Conservation (phyloP, 208 protist species). For the Angomonas ambiguus region DNA sequence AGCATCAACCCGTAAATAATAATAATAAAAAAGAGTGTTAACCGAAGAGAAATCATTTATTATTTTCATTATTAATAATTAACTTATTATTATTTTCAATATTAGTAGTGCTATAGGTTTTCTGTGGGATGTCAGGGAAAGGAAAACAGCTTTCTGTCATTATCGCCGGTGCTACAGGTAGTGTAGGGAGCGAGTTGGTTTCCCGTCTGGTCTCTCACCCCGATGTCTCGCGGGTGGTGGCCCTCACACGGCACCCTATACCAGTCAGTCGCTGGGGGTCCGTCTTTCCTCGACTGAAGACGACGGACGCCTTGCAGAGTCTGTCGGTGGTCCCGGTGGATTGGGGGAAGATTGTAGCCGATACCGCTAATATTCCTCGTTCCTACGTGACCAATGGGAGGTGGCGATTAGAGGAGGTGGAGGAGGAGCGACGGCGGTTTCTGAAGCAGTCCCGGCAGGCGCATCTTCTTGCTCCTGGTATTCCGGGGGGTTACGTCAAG, state of each 20-base stretch:
- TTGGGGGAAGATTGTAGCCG: slow-evolving; percentile 49
- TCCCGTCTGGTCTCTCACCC: slow-evolving; percentile 58
- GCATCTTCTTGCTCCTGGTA: slow-evolving; percentile 3
- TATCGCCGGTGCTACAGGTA: slow-evolving; percentile 56
- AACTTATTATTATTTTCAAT: background rate
- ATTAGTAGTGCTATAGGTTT: background rate
- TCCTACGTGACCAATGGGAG: slow-evolving; percentile 41
- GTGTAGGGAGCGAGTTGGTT: slow-evolving; percentile 50
- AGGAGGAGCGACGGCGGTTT: slow-evolving; percentile 16
- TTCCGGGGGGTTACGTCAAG: slow-evolving; percentile 5
- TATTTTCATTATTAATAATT: background rate
- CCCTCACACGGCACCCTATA: slow-evolving; percentile 45
- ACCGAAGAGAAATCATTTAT: background rate
- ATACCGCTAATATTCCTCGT: slow-evolving; percentile 35
- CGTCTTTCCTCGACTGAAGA: slow-evolving; percentile 42
- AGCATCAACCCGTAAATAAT: background rate
- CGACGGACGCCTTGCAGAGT: slow-evolving; percentile 40
- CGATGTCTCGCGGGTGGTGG: slow-evolving; percentile 51
- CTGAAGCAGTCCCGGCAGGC: slow-evolving; percentile 5
- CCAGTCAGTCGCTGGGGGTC: slow-evolving; percentile 46
- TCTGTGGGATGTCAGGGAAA: slow-evolving; percentile 18
- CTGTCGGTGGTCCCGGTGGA: slow-evolving; percentile 61
- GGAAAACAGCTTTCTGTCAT: slow-evolving; percentile 51
- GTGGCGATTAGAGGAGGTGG: slow-evolving; percentile 29
- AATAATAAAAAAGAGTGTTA: slow-evolving; percentile 9